These are phyloP conservation scores for Saccharum officinarum DNA, from an alignment of 176 grass and related monocot species.

Conservation along the genomic window DNA sequence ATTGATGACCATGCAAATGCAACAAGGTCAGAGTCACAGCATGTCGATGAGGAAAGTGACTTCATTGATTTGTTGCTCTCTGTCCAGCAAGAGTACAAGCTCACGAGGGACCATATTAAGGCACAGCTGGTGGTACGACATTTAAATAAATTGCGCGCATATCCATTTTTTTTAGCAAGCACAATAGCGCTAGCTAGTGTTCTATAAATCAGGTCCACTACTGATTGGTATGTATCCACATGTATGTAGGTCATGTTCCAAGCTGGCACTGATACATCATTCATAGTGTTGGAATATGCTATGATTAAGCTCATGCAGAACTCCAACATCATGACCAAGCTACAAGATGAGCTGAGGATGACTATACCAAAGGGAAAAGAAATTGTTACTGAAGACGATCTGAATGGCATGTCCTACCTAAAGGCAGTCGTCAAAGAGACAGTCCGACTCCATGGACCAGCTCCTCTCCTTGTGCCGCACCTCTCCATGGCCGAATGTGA, in stretches of 20 bases:
- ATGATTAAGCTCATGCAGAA: not conserved
- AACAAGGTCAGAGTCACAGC: not conserved
- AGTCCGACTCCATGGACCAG: not conserved
- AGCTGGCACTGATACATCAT: not conserved
- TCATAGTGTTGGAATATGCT: not conserved
- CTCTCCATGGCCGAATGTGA: not conserved
- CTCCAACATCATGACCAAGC: not conserved
- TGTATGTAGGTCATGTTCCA: not conserved
- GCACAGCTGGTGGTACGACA: not conserved
- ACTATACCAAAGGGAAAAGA: not conserved
- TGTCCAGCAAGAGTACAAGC: not conserved
- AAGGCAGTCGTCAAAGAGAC: not conserved
- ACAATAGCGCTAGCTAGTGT: not conserved
- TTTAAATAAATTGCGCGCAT: not conserved
- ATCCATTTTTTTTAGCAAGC: not conserved
- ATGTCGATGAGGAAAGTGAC: not conserved
- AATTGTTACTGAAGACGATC: not conserved
- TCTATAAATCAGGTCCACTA: not conserved
- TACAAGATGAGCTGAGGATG: not conserved
- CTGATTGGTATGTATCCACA: not conserved
- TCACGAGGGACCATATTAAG: not conserved
- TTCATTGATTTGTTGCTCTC: not conserved
- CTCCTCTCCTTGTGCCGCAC: not conserved
- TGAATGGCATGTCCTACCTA: not conserved
- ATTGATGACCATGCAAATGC: not conserved